These are phyloP conservation scores for Phytophthora sp. DNA, from an alignment of 352 stramenopile species.

Conservation along the genomic window DNA sequence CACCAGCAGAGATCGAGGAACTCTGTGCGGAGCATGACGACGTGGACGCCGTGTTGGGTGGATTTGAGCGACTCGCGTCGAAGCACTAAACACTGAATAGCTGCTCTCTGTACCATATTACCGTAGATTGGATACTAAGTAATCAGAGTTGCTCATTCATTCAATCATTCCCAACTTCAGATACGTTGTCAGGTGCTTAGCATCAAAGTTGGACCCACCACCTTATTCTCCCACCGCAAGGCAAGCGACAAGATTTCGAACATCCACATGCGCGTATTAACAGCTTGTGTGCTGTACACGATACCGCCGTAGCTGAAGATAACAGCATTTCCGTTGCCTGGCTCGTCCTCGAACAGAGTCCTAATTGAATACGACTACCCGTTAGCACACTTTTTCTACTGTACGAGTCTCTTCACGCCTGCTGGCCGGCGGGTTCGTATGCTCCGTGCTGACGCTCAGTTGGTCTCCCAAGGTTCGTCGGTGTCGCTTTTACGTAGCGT, in stretches of 20 bases:
- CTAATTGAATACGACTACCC: no score
- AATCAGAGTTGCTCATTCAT: neutral
- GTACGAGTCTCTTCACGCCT: no score
- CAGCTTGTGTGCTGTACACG: constrained; percentile 44
- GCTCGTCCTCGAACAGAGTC: constrained; percentile 53
- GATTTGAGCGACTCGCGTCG: constrained; percentile 7
- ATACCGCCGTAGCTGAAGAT: constrained; percentile 61
- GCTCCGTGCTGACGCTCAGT: no score
- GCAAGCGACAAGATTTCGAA: constrained; percentile 68
- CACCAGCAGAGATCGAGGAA: neutral
- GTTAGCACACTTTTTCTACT: no score
- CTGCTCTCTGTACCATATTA: constrained; percentile 16
- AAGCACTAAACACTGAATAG: neutral
- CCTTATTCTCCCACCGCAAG: constrained; percentile 60
- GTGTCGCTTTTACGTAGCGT: no score
- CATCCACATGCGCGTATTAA: constrained; percentile 62
- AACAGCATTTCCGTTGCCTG: constrained; percentile 35
- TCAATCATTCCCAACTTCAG: neutral
- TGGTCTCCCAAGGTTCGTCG: no score
- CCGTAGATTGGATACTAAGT: constrained; percentile 8
- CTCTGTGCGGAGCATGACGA: neutral
- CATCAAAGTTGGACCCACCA: constrained; percentile 51
- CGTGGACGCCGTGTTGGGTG: neutral
- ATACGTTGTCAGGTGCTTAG: constrained; percentile 14
- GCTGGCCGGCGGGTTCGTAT: no score